Conservation (phyloP, 2,329 filamentous ascomycete genomes). For the Aspergillus hortae region DNA sequence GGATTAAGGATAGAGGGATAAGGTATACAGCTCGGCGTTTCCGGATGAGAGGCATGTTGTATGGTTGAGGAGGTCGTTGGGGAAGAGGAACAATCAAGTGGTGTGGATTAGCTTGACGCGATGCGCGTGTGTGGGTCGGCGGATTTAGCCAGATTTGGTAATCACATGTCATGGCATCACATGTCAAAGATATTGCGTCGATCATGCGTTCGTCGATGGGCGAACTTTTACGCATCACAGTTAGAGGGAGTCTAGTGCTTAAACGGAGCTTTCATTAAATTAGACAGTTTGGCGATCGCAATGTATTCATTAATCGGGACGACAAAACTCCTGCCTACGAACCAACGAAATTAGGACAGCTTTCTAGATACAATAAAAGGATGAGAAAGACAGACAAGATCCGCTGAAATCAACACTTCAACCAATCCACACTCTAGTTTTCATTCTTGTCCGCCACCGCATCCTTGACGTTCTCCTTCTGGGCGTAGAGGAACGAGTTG, state of each 20-base stretch:
- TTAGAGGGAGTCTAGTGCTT: background rate
- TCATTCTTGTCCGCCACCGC: constrained; percentile 48
- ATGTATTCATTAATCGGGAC: background rate
- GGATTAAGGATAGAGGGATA: background rate
- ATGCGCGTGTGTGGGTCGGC: constrained; percentile 2
- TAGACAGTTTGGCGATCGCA: background rate
- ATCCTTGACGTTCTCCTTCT: constrained; percentile 61
- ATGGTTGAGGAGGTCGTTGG: background rate
- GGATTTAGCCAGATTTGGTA: constrained; percentile 16
- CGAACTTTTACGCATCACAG: background rate
- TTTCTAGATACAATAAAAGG: background rate
- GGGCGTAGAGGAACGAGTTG: constrained; percentile 55
- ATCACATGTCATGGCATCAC: constrained; percentile 5
- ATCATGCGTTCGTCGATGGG: background rate
- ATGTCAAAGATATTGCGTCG: background rate
- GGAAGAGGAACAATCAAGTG: background rate
- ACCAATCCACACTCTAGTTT: constrained; percentile 13
- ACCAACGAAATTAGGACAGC: background rate
- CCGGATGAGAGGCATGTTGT: constrained; percentile 24
- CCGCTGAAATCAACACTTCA: background rate
- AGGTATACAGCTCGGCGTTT: constrained; percentile 29
- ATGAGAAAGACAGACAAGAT: background rate
- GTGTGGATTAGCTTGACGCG: constrained; percentile 13
- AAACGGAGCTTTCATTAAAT: background rate
- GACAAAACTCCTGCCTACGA: constrained; percentile 3